Conservation (phyloP, 1,284 basidiomycete species). For the Cerrena zonata region DNA sequence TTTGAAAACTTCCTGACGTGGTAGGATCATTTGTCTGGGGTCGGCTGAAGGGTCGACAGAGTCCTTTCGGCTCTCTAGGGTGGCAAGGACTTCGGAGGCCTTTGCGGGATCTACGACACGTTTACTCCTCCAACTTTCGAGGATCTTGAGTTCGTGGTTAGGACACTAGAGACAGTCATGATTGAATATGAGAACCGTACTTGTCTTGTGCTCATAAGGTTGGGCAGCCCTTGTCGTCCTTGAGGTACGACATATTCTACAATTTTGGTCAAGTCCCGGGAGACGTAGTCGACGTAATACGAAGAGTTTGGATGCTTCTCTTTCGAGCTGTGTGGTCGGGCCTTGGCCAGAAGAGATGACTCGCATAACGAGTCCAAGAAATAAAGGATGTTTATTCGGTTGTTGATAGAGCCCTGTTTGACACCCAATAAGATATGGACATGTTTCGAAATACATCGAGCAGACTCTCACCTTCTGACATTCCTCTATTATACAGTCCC, state of each 20-base stretch:
- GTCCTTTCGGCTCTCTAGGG: constrained; percentile 44
- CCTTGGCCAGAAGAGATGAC: constrained; percentile 61
- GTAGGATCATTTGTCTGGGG: constrained; percentile 35
- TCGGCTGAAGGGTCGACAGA: constrained; percentile 21
- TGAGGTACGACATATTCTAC: constrained; percentile 78
- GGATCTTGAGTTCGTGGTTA: constrained; percentile 48
- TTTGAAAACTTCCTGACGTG: constrained; percentile 68
- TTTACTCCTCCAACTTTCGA: constrained; percentile 82
- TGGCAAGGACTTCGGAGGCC: constrained; percentile 59
- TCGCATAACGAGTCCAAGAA: constrained; percentile 86
- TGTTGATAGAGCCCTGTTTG: constrained; percentile 76
- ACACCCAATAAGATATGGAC: no score
- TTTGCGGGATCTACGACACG: constrained; percentile 75
- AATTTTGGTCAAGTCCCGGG: constrained; percentile 69
- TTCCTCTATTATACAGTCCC: constrained; percentile 91
- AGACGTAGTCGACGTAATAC: constrained; percentile 72
- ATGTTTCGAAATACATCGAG: no score
- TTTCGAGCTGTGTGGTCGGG: constrained; percentile 34
- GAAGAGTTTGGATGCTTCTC: constrained; percentile 38
- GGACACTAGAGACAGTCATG: neutral
- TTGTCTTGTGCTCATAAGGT: constrained; percentile 80
- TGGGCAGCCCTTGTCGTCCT: constrained; percentile 76
- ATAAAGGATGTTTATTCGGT: constrained; percentile 88
- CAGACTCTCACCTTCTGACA: constrained; percentile 82
- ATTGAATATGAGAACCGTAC: constrained; percentile 33